Percentiles rank a stretch among this genome's conserved stretches.
Conservation (phyloP, 345 rosid species). For the Eucalyptus guilfoylei region DNA sequence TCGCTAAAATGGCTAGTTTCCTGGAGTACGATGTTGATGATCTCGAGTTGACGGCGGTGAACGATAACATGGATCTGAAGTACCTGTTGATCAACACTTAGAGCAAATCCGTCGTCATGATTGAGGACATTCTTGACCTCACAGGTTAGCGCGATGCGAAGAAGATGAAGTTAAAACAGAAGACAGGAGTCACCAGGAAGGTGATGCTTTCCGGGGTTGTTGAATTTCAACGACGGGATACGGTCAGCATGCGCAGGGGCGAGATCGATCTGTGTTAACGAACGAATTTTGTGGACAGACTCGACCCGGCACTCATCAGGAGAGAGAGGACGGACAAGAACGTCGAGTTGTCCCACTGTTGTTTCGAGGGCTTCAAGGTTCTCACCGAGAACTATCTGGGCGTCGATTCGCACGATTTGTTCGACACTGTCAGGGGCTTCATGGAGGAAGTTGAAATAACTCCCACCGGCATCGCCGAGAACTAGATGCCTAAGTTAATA, state of each 20-base stretch:
- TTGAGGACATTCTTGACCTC: slow-evolving; percentile 22
- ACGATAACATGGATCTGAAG: slow-evolving; percentile 13
- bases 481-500: slow-evolving; percentile 4
- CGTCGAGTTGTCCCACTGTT: slow-evolving; percentile 12
- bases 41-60: slow-evolving; percentile 16
- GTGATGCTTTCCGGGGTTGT: slow-evolving; percentile 18
- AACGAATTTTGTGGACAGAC: slow-evolving; percentile 13
- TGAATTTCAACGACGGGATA: slow-evolving; percentile 24
- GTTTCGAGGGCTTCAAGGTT: slow-evolving; percentile 16
- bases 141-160: slow-evolving; percentile 5
- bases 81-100: slow-evolving; percentile 12
- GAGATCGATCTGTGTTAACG: slow-evolving; percentile 8
- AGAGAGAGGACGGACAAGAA: slow-evolving; percentile 16
- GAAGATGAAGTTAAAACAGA: neutral
- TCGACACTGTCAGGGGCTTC: neutral
- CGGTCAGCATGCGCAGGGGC: slow-evolving; percentile 27
- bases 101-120: slow-evolving; percentile 11
- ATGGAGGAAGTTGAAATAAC: slow-evolving; percentile 2
- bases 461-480: slow-evolving; percentile 25
- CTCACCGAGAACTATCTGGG: slow-evolving; percentile 14
- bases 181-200: neutral
- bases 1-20: slow-evolving; percentile 23
- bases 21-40: slow-evolving; percentile 15
- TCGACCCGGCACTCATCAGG: neutral
- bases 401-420: neutral